Evolutionary conservation across 257 asterid species (phyloP).

Genomic region (Schizonepeta tenuifolia): DNA sequence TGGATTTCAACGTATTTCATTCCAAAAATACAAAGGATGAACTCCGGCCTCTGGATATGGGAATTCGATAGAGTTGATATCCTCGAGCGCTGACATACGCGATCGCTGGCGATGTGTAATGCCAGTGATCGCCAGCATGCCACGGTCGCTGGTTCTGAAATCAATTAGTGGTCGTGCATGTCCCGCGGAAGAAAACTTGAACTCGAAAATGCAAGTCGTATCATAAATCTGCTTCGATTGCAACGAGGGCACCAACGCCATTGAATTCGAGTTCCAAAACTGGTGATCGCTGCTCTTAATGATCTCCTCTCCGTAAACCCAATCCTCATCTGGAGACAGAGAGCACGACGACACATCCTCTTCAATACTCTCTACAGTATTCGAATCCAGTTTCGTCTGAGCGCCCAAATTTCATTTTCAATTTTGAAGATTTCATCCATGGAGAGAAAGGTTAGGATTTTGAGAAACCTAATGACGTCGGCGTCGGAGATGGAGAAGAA

Average conservation of each 20-base stretch:
- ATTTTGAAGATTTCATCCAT: constrained; percentile 66
- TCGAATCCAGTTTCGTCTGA: constrained; percentile 64
- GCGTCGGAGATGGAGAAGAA: constrained; percentile 74
- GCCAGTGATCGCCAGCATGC: no score
- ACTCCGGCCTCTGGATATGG: no score
- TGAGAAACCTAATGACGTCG: constrained; percentile 76
- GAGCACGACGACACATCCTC: constrained; percentile 77
- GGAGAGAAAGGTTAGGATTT: constrained; percentile 72
- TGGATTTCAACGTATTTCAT: no score
- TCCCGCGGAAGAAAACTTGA: constrained; percentile 43
- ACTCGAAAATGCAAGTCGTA: constrained; percentile 51
- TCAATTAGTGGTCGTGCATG: no score
- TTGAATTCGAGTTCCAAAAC: constrained; percentile 53
- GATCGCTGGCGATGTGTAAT: no score
- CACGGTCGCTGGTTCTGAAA: no score
- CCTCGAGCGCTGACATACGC: no score
- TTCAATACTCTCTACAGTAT: constrained; percentile 70
- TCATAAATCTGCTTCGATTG: constrained; percentile 49
- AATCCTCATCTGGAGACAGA: constrained; percentile 55
- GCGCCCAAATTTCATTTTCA: constrained; percentile 80
- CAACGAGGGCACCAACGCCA: constrained; percentile 35
- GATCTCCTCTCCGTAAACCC: constrained; percentile 67
- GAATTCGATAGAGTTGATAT: no score
- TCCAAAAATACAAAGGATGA: no score
- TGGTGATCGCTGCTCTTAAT: constrained; percentile 50